Conservation (phyloP, 1,284 basidiomycete genomes). For the Rhizoctonia solani region DNA sequence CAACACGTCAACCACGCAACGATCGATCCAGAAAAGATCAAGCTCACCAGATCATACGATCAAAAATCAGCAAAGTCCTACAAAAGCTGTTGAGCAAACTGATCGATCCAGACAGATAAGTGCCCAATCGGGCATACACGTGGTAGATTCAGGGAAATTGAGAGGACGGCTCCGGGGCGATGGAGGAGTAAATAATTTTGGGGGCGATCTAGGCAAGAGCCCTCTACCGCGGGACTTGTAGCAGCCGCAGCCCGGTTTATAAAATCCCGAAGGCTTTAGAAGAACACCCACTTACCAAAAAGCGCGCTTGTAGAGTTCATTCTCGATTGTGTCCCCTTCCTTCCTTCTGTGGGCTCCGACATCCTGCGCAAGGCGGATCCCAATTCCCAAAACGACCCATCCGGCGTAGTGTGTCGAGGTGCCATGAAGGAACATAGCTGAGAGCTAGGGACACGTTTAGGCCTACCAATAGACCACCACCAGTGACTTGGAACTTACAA, state of each 20-base stretch:
- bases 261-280: background rate
- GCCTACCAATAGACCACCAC: too few species aligned
- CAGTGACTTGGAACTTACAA: too few species aligned
- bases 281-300: slow-evolving; percentile 50
- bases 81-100: background rate
- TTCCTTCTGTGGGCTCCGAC: slow-evolving; percentile 52
- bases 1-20: too few species aligned
- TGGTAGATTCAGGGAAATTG: background rate
- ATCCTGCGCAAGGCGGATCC: slow-evolving; percentile 54
- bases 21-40: too few species aligned
- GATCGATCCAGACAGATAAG: background rate
- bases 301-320: slow-evolving; percentile 58
- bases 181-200: background rate
- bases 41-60: slow-evolving; percentile 4
- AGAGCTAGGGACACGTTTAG: slow-evolving; percentile 43
- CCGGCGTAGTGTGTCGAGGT: slow-evolving; percentile 47
- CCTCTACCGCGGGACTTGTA: too few species aligned
- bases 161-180: background rate
- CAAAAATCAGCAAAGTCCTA: slow-evolving; percentile 7
- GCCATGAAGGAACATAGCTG: slow-evolving; percentile 47
- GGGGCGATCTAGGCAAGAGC: background rate
- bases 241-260: background rate
- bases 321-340: slow-evolving; percentile 47
- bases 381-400: slow-evolving; percentile 54
- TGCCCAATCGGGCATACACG: background rate